A percentile compares a stretch with the other conserved stretches of the same genome.
Conservation (phyloP, 208 protist genomes). For the Leptomonas pyrrhocoris region DNA sequence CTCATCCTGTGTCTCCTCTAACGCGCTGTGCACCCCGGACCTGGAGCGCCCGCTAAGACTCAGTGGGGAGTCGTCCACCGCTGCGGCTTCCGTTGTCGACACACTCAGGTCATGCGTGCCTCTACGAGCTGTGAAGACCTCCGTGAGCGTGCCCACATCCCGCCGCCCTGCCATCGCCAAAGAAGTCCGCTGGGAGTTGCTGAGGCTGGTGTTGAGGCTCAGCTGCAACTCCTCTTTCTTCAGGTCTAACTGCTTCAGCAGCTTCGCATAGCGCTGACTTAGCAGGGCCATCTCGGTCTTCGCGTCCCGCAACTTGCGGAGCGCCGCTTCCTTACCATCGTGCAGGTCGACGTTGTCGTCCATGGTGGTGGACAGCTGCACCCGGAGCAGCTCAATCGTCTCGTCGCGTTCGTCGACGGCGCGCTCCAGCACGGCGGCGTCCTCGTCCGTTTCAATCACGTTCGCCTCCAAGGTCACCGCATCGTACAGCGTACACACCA, state of each 20-base stretch:
- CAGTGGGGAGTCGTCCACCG: not conserved
- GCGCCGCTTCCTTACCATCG: constrained; percentile 47
- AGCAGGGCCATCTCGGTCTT: constrained; percentile 60
- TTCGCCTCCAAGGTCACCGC: constrained; percentile 28
- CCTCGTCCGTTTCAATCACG: constrained; percentile 34
- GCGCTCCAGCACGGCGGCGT: constrained; percentile 36
- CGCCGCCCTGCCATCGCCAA: constrained; percentile 2
- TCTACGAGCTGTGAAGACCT: not conserved
- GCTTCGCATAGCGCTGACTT: constrained; percentile 39
- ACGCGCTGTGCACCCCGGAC: constrained; percentile 3
- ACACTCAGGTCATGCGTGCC: not conserved
- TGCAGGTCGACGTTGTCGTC: constrained; percentile 45
- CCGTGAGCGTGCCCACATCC: constrained; percentile 13
- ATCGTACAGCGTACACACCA: constrained; percentile 34
- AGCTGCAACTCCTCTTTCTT: constrained; percentile 21
- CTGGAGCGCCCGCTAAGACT: constrained; percentile 5
- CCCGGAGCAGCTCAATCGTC: constrained; percentile 36
- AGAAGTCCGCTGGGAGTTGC: not conserved
- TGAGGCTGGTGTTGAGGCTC: constrained; percentile 17
- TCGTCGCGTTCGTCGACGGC: constrained; percentile 39
- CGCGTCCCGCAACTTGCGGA: constrained; percentile 51
- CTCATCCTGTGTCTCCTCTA: constrained; percentile 24
- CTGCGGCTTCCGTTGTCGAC: not conserved
- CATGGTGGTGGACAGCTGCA: constrained; percentile 41
- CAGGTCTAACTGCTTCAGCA: constrained; percentile 26